Evolutionary conservation across 2,329 filamentous ascomycete species (phyloP), one percentile per base, ranked within the genome.

Genomic region (Fusarium marasasianum): DNA sequence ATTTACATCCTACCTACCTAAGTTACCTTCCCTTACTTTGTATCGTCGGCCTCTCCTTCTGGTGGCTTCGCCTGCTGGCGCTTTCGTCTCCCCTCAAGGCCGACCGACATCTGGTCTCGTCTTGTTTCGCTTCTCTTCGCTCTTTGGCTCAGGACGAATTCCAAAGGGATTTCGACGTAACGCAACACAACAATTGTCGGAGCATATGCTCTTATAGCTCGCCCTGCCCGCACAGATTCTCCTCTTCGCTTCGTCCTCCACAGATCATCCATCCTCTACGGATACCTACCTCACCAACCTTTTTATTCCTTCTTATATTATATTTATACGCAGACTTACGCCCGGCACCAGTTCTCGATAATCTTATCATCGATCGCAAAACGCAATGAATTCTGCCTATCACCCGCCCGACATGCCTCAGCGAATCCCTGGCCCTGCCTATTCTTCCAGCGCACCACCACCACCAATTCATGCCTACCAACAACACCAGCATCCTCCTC

Each of bases 341-440:
- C 35, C 53, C 29, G 35, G 20, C 40, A 37, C 24, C 48, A 40
- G 26, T 43, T 35, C 35, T 48, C 47, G 35, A 26, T 33, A 65
- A 35, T 26, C 38, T 35, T 40, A 50, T 31, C 24, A 22, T 53
- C 60, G 29, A 62, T 50, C 53, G 57, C 63, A 51, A 63, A 54
- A 40, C 44, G 57, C 55, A 69, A 82, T 82, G 81, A 81, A 80
- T 66, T 78, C 78, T 38, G 66, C 75, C 69, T 82, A 81, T 65
- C 77, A 76, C 51, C 77, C 71, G 43, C 66, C 80, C 59, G 77
- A 81, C 61, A 78, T 80, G 77, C 76, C 80, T 48, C 81, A 82
- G 74, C 79, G 78, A 59, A 74, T 79, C 66, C 77, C 80, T 24
- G 66, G 66, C 54, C 66, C 75, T 51, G 75, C 76, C 45, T 81